These are phyloP conservation scores for Tetraselmis chui DNA, from an alignment of 139 green algal genomes.

Conservation along the genomic window DNA sequence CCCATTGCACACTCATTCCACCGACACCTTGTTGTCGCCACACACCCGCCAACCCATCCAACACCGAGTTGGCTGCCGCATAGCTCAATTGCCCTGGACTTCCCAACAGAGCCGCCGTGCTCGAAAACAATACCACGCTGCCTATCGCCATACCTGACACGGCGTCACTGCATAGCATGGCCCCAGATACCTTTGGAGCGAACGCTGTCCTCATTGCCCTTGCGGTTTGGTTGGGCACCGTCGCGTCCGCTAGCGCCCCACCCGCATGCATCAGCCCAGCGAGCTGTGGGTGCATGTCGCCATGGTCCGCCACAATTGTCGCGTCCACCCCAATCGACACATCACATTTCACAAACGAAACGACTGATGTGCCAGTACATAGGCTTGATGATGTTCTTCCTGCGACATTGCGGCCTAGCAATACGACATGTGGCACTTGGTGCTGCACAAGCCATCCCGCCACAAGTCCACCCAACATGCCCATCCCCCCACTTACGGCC, in stretches of 20 bases:
- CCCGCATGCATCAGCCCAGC: constrained; percentile 49
- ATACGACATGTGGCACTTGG: background rate
- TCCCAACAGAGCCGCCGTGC: constrained; percentile 66
- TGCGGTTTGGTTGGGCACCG: constrained; percentile 34
- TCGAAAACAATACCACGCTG: constrained; percentile 68
- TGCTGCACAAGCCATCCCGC: constrained; percentile 43
- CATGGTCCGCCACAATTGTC: background rate
- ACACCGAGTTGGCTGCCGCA: constrained; percentile 39
- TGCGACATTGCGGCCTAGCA: background rate
- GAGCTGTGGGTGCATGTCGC: background rate
- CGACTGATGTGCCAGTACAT: background rate
- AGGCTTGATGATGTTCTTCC: background rate
- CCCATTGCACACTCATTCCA: constrained; percentile 71
- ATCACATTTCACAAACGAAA: background rate
- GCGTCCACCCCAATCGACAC: background rate
- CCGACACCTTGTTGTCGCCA: constrained; percentile 14
- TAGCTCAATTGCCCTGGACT: constrained; percentile 51
- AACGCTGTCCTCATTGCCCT: constrained; percentile 7
- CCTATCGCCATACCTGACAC: constrained; percentile 2
- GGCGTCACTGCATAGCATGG: background rate
- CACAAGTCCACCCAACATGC: constrained; percentile 55
- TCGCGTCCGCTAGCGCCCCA: constrained; percentile 51
- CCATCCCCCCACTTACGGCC: constrained; percentile 61
- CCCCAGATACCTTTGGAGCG: constrained; percentile 22
- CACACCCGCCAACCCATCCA: constrained; percentile 35